phyloP scores from a whole-genome alignment of 169 alveolate species.

The Eimeria brunetti region DNA sequence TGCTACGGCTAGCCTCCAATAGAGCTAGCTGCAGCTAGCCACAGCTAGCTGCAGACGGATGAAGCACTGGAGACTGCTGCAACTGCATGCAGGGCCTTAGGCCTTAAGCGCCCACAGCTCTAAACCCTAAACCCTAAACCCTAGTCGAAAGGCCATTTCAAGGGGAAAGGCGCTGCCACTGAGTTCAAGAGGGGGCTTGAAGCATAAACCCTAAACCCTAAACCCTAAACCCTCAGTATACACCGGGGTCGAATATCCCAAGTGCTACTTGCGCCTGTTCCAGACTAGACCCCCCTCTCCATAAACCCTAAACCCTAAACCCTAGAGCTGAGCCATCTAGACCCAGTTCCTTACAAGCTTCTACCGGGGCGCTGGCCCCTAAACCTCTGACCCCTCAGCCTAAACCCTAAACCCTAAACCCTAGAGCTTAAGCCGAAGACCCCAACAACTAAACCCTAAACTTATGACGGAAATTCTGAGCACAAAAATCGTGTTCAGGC shows the following conservation, averaged over 20 bases:
- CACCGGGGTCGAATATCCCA: no score
- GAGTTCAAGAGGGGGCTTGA: constrained; percentile 87
- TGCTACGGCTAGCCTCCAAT: background rate
- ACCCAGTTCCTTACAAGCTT: background rate
- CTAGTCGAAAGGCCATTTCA: constrained; percentile 90
- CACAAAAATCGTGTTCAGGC: background rate
- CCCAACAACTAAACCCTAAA: background rate
- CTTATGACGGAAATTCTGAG: background rate
- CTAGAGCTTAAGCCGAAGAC: background rate
- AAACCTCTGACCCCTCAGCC: background rate
- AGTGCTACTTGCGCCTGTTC: no score
- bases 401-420: constrained; percentile 22
- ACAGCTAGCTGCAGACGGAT: background rate
- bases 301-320: background rate
- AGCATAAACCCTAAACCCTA: background rate
- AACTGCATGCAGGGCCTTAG: constrained; percentile 89
- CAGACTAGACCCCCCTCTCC: no score
- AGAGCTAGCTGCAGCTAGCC: constrained; percentile 2
- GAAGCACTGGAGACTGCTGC: background rate
- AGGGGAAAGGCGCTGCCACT: constrained; percentile 89
- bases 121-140: constrained; percentile 88
- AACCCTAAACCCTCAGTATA: background rate
- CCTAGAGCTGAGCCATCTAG: background rate
- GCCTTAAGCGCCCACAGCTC: constrained; percentile 87
- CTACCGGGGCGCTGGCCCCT: background rate